These are phyloP conservation scores for Metarhizium robertsii DNA, from an alignment of 2,329 filamentous ascomycete species.

Conservation along the genomic window DNA sequence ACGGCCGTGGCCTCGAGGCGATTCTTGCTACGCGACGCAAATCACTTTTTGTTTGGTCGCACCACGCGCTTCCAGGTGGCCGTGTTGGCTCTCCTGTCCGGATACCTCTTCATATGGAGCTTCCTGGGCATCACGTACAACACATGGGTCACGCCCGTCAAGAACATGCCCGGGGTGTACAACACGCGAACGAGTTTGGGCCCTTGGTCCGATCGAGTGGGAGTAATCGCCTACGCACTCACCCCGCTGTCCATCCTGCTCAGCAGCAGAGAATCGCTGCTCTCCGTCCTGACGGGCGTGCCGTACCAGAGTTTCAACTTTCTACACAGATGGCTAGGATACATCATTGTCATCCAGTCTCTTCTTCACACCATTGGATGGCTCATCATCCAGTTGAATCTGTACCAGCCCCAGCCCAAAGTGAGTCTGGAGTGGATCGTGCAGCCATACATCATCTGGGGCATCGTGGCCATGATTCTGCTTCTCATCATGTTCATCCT, in stretches of 20 bases:
- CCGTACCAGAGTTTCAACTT: conserved; percentile 74
- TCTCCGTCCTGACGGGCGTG: conserved; percentile 61
- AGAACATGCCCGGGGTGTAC: conserved; percentile 40
- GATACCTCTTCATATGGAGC: conserved; percentile 58
- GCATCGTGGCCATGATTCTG: conserved; percentile 57
- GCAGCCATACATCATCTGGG: conserved; percentile 65
- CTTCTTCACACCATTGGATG: conserved; percentile 62
- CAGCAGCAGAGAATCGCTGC: conserved; percentile 58
- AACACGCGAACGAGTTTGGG: conserved; percentile 60
- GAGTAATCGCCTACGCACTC: conserved; percentile 62
- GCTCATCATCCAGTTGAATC: conserved; percentile 53
- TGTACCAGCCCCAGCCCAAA: conserved; percentile 64
- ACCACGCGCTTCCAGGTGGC: conserved; percentile 60
- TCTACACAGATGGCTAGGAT: conserved; percentile 66
- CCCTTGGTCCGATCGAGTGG: conserved; percentile 59
- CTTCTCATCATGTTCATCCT: conserved; percentile 52
- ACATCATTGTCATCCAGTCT: conserved; percentile 61
- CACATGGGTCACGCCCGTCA: conserved; percentile 62
- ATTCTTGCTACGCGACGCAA: conserved; percentile 52
- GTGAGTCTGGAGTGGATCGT: conserved; percentile 47
- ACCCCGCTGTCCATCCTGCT: conserved; percentile 62
- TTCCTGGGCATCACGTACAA: conserved; percentile 61
- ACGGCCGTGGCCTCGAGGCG: conserved; percentile 27
- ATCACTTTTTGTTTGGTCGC: conserved; percentile 51
- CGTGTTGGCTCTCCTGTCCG: conserved; percentile 45